Conservation (phyloP, 1,284 basidiomycete genomes). For the Microstroma glucosiphilum region DNA sequence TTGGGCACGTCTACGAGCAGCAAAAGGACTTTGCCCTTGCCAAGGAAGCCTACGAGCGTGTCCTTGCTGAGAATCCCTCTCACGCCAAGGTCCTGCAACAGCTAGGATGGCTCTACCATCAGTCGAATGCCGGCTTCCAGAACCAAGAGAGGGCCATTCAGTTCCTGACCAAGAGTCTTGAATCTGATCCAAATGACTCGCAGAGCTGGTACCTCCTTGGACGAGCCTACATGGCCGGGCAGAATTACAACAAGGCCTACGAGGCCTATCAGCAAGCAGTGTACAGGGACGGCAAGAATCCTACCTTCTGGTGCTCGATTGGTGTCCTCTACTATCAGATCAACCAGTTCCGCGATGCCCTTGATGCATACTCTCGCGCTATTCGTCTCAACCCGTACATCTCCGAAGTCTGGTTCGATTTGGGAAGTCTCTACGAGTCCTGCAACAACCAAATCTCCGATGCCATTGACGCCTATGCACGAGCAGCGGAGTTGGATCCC, state of each 20-base stretch:
- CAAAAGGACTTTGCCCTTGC: slow-evolving; percentile 83
- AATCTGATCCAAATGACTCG: slow-evolving; percentile 79
- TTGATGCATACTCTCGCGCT: slow-evolving; percentile 95
- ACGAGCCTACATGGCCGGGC: slow-evolving; percentile 96
- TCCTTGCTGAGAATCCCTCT: slow-evolving; percentile 81
- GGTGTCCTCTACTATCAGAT: slow-evolving; percentile 99
- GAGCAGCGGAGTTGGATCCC: slow-evolving; percentile 46
- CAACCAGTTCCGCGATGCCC: slow-evolving; percentile 95
- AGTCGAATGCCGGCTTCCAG: slow-evolving; percentile 80
- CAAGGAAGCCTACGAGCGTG: slow-evolving; percentile 94
- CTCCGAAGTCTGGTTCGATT: slow-evolving; percentile 97
- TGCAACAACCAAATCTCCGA: slow-evolving; percentile 99
- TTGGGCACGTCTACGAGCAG: slow-evolving; percentile 96
- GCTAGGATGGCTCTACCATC: slow-evolving; percentile 94
- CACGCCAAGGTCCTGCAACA: slow-evolving; percentile 98
- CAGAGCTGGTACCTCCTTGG: slow-evolving; percentile 98
- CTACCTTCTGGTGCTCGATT: slow-evolving; percentile 99
- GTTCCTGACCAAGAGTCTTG: slow-evolving; percentile 77
- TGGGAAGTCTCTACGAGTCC: slow-evolving; percentile 91
- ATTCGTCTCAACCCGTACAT: slow-evolving; percentile 99
- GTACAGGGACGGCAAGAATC: slow-evolving; percentile 95
- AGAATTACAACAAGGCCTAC: slow-evolving; percentile 99
- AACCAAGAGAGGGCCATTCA: slow-evolving; percentile 90
- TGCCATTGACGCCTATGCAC: slow-evolving; percentile 85
- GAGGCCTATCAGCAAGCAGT: slow-evolving; percentile 99